Conservation (phyloP, 2,329 filamentous ascomycete genomes). For the Cercospora zeina region DNA sequence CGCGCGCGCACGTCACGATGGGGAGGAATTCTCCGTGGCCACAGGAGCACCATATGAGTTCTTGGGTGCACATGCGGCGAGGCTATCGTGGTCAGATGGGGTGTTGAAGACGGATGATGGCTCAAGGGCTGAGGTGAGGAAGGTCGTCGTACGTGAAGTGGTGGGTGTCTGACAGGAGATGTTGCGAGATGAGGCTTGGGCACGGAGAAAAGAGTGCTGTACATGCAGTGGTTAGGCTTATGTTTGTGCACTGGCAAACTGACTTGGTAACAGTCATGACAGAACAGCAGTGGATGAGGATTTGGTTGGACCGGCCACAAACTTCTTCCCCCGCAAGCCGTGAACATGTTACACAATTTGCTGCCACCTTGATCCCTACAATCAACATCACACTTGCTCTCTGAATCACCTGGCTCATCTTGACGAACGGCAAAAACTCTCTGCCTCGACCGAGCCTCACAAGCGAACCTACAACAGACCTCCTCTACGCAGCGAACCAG, state of each 20-base stretch:
- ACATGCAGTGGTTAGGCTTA: background rate
- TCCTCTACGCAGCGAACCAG: too few species aligned
- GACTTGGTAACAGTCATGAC: background rate
- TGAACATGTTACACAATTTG: background rate
- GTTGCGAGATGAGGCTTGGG: background rate
- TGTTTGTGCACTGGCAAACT: slow-evolving; percentile 1
- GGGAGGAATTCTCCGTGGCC: slow-evolving; percentile 40
- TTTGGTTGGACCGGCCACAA: background rate
- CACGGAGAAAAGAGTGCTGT: background rate
- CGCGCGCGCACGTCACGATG: slow-evolving; percentile 32
- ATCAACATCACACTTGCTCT: too few species aligned
- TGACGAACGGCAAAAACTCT: too few species aligned
- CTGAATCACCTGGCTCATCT: too few species aligned
- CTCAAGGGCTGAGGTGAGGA: background rate
- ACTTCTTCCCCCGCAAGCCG: background rate
- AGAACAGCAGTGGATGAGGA: background rate
- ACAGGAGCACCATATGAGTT: slow-evolving; percentile 40
- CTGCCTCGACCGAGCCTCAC: too few species aligned
- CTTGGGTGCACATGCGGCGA: slow-evolving; percentile 38
- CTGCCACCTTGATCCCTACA: background rate
- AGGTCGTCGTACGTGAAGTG: background rate
- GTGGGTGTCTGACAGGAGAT: background rate
- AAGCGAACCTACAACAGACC: too few species aligned
- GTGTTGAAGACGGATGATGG: background rate
- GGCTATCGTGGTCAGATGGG: background rate